Base-by-base conservation (phyloP, 805 yeast species). In the Candida vaughaniae region DNA sequence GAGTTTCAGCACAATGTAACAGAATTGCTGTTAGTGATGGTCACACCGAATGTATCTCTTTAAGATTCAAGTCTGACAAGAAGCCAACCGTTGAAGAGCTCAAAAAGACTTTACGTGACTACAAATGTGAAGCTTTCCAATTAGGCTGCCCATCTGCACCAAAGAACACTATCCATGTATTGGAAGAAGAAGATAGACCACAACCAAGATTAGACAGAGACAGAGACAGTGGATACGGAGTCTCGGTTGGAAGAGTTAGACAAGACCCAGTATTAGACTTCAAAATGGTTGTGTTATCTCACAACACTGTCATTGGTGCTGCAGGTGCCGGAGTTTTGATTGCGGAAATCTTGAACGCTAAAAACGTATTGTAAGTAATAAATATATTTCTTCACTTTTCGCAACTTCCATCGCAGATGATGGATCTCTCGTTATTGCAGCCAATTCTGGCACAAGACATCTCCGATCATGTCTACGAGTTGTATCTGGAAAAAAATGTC, bases 21-120 rank as follows among this genome's bases (percentile, higher is more conserved):
- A 80, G 99, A 61, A 95, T 93, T 27, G 89, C 99, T 9, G 99
- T 93, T 44, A 82, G 89, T 42, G 99, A 93, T 60, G 99, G 99
- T 41, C 99, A 93, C 67, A 91, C 97, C 34, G 98, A 88, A 60
- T 88, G 96, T 66, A 86, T 93, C 43, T 78, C 96, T 9, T 70
- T 93, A 47, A 78, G 80, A 64, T 93, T 93, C 66, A 82, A 80
- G 54, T 75, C 81, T 55, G 74, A 81, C 63, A 88, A 89, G 15
- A 82, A 95, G 32, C 99, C 99, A 38, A 74, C 89, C 8, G 71
- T 88, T 15, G 96, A 85, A 31, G 77, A 85, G 49, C 78, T 93
- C 42, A 87, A 89, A 62, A 55, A 76, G 45, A 75, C 79, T 35
- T 64, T 93, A 51, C 61, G 77, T 45, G 80, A 82, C 15, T 93